Evolutionary conservation across 495 filamentous ascomycete genomes (phyloP).

Genomic region (Thermochaetoides thermophila): DNA sequence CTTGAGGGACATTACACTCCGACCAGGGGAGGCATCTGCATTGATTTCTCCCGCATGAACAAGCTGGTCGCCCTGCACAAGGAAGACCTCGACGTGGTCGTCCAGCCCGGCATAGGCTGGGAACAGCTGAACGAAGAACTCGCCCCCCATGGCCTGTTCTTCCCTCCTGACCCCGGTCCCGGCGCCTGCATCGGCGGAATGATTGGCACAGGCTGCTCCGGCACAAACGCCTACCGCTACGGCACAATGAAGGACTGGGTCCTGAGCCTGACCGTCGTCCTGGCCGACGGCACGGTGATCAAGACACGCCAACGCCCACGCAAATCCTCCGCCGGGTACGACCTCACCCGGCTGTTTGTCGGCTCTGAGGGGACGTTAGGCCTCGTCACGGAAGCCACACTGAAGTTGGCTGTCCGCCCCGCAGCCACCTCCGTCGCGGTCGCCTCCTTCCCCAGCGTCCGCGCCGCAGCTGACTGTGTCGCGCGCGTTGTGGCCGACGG

Average conservation of each 20-base stretch:
- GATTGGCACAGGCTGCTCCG: conserved; percentile 86
- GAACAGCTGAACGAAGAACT: conserved; percentile 62
- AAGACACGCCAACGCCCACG: conserved; percentile 66
- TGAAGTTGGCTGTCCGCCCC: conserved; percentile 73
- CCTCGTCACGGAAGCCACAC: conserved; percentile 58
- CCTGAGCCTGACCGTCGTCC: conserved; percentile 72
- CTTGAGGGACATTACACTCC: conserved; percentile 71
- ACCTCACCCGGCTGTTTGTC: conserved; percentile 67
- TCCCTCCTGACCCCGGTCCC: conserved; percentile 71
- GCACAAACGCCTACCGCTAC: conserved; percentile 87
- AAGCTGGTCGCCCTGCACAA: conserved; percentile 55
- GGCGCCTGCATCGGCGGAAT: conserved; percentile 89
- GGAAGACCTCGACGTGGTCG: conserved; percentile 66
- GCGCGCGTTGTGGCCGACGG: conserved; percentile 65
- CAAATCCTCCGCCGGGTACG: conserved; percentile 79
- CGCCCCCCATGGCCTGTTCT: conserved; percentile 54
- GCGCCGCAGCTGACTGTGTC: conserved; percentile 68
- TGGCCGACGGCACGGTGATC: conserved; percentile 83
- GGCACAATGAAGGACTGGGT: conserved; percentile 98
- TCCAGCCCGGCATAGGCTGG: conserved; percentile 73
- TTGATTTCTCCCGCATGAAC: conserved; percentile 67
- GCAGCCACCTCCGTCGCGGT: conserved; percentile 70
- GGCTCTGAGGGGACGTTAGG: conserved; percentile 69
- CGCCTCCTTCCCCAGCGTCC: conserved; percentile 61
- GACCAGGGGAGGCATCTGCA: conserved; percentile 57